These are phyloP conservation scores for Canariomyces notabilis DNA, from an alignment of 2,329 filamentous ascomycete species.

Conservation along the genomic window DNA sequence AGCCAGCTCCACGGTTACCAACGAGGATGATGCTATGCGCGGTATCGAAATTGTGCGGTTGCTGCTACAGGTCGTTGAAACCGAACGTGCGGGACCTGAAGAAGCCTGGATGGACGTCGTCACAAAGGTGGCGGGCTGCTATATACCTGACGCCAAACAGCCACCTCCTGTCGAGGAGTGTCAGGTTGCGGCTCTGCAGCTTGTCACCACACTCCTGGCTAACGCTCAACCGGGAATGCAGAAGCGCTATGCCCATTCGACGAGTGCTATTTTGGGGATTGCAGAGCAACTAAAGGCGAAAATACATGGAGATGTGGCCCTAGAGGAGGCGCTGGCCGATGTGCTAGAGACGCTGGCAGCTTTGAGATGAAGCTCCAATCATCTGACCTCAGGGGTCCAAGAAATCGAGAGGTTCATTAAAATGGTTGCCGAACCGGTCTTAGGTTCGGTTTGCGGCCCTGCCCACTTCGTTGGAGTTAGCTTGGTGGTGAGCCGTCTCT, in stretches of 20 bases:
- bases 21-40: conserved; percentile 37
- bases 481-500: no score
- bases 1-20: conserved; percentile 22
- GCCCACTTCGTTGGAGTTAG: no score
- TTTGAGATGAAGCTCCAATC: conserved; percentile 17
- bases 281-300: conserved; percentile 37
- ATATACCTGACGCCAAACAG: conserved; percentile 32
- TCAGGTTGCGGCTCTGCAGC: conserved; percentile 49
- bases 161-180: conserved; percentile 40
- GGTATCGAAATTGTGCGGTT: conserved; percentile 54
- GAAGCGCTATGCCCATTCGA: conserved; percentile 48
- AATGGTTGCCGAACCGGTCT: no score
- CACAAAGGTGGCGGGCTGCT: conserved; percentile 46
- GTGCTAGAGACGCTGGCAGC: conserved; percentile 27
- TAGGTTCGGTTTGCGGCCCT: no score
- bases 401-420: neutral
- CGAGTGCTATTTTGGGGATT: conserved; percentile 45
- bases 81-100: conserved; percentile 37
- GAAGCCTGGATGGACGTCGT: conserved; percentile 56
- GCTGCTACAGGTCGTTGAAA: conserved; percentile 48
- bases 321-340: conserved; percentile 44
- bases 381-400: neutral
- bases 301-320: conserved; percentile 26
- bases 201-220: conserved; percentile 48
- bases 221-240: conserved; percentile 43